Conservation (phyloP, 768 basidiomycete species). For the Rhodotorula diobovata region DNA sequence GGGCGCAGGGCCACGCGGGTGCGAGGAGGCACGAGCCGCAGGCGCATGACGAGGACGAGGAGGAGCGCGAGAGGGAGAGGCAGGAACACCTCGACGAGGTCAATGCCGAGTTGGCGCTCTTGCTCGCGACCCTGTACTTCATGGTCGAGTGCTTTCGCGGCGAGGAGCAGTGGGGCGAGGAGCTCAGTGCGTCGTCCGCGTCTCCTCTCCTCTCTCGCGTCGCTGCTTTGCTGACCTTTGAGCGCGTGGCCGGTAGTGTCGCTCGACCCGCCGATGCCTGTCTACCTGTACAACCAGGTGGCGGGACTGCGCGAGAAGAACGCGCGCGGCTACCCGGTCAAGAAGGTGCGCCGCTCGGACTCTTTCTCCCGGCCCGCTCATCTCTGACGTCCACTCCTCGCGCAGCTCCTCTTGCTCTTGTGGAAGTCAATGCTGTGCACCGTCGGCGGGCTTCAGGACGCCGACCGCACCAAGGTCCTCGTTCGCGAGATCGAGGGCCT, state of each 20-base stretch:
- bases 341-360: constrained; percentile 63
- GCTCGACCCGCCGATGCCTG: constrained; percentile 85
- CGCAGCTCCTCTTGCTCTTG: constrained; percentile 77
- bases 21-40: neutral
- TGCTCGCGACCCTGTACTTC: constrained; percentile 91
- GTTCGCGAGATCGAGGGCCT: constrained; percentile 80
- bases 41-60: constrained; percentile 9
- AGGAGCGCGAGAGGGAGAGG: constrained; percentile 53
- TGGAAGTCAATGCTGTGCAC: constrained; percentile 93
- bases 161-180: constrained; percentile 91
- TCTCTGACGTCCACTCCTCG: neutral
- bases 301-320: constrained; percentile 85
- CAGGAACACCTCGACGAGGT: constrained; percentile 81
- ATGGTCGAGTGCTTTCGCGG: constrained; percentile 88
- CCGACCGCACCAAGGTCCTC: constrained; percentile 72
- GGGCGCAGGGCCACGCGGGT: neutral
- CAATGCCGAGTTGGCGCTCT: constrained; percentile 85
- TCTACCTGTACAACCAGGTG: constrained; percentile 86
- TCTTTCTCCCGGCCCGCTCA: neutral
- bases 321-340: constrained; percentile 92
- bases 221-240: neutral
- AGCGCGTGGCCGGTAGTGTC: constrained; percentile 61
- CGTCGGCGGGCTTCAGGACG: constrained; percentile 85
- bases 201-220: neutral
- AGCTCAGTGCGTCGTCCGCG: constrained; percentile 79